Evolutionary conservation across 192 early-diverging fungal species (phyloP), one percentile per base, ranked within the genome.

Genomic region (Umbelopsis isabellina): DNA sequence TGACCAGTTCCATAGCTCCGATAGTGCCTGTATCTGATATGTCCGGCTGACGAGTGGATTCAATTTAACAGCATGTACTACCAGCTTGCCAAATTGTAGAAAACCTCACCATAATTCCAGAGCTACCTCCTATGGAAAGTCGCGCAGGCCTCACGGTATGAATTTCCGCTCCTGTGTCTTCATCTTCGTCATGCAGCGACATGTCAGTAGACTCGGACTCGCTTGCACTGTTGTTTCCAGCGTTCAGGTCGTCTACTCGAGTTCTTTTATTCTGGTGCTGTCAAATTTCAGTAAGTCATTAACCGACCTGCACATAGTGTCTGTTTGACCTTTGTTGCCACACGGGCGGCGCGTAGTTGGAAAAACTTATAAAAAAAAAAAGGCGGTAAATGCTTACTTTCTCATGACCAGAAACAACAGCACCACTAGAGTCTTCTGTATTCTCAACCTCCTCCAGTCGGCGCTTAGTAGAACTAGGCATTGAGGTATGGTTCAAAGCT

Each of bases 1-100:
- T 93, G 21, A 83, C 75, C 15, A 99, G 81, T 79, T 94, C 90
- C 35, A 99, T 84, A 25, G 77, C 66, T 68, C 95, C 94, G 46
- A 99, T 88, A 22, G 90, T 88, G 15, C 95, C 97, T 25, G 86
- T 83, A 33, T 87, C 83, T 25, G 84, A 81, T 10, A 77, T 45
- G 18, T 66, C 48, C 86, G 86, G 68, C 58, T 50, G 16, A 51
- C 41, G 13, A 55, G 22, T 11, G 4, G 48, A 41, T 16, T 10
- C 12, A 22, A 5, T 23, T 41, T 61, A 16, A 21, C 18, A 13
- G 33, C 55, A 61, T 18, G 5, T 27, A 25, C 1, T 35, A 61
- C 1, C 30, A 35, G 0, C 4, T 18, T 13, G 16, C 1, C 13
- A 11, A 61, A 13, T 18, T 7, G 30, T 41, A 41, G 10, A 41